Base-by-base conservation (phyloP, 306 rosid species). In the Carpinus fangiana region DNA sequence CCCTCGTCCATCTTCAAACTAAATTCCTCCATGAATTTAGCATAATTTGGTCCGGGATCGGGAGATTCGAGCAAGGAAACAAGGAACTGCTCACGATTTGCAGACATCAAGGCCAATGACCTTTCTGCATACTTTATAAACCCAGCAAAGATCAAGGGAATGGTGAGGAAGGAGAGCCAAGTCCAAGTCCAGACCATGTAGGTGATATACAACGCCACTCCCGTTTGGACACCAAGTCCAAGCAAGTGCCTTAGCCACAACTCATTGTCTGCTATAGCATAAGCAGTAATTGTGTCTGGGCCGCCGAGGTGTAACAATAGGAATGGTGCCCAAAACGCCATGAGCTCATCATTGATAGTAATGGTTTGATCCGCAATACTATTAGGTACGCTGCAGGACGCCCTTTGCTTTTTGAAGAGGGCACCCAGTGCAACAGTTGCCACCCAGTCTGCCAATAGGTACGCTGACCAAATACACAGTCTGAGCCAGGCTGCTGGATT, bases 31-130 rank as follows among this genome's bases (percentile, higher is more conserved):
- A 53, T 73, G 20, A 20, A 79, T 41, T 48, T 64, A 0, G 74
- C 73, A 0, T 73, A 79, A 4, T 79, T 43, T 4, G 82, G 82
- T 4, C 78, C 78, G 4, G 73, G 73, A 11, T 79, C 82, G 14
- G 82, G 66, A 20, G 1, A 11, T 2, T 26, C 12, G 16, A 64
- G 26, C 82, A 79, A 60, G 14, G 67, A 60, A 60, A 10, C 38
- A 60, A 60, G 67, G 26, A 23, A 26, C 67, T 60, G 38, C 41
- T 60, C 38, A 12, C 18, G 67, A 60, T 60, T 23, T 60, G 67
- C 67, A 26, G 18, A 60, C 41, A 36, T 60, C 67, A 60, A 31
- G 41, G 67, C 34, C 26, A 60, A 60, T 60, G 41, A 23, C 67
- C 67, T 60, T 60, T 60, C 67, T 11, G 14, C 67, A 5, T 60